Conservation (phyloP, 805 yeast genomes). For the Saccharomycopsis sp. region DNA sequence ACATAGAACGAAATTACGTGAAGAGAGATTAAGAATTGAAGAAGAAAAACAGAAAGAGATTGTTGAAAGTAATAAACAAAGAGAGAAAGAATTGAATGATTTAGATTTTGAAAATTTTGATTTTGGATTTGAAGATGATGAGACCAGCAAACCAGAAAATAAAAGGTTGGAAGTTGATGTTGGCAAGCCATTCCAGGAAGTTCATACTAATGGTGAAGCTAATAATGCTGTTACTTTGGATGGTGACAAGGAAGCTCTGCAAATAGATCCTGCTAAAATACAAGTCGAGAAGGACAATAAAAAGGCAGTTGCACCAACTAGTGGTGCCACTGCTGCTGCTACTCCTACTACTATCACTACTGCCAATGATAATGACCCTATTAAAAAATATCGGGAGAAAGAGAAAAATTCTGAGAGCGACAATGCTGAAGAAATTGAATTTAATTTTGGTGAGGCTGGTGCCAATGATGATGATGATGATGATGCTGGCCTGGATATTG, state of each 20-base stretch:
- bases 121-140: constrained; percentile 20
- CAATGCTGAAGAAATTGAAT: background rate
- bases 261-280: background rate
- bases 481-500: background rate
- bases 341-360: too few species aligned
- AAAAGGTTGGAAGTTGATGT: background rate
- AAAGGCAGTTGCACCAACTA: background rate
- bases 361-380: too few species aligned
- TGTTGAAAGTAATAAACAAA: background rate
- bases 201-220: background rate
- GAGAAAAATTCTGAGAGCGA: background rate
- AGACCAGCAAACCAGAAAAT: background rate
- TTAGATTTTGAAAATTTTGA: constrained; percentile 20
- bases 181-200: background rate
- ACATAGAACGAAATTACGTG: constrained; percentile 4
- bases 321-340: background rate
- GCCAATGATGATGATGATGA: background rate
- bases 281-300: background rate
- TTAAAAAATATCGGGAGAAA: background rate
- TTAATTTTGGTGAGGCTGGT: background rate
- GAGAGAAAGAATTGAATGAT: constrained; percentile 12
- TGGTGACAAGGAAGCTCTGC: background rate
- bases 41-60: constrained; percentile 3
- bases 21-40: constrained; percentile 7
- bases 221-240: background rate